Evolutionary conservation across 108 stramenopile genomes (phyloP).

Genomic region (Cyclotella cryptica): DNA sequence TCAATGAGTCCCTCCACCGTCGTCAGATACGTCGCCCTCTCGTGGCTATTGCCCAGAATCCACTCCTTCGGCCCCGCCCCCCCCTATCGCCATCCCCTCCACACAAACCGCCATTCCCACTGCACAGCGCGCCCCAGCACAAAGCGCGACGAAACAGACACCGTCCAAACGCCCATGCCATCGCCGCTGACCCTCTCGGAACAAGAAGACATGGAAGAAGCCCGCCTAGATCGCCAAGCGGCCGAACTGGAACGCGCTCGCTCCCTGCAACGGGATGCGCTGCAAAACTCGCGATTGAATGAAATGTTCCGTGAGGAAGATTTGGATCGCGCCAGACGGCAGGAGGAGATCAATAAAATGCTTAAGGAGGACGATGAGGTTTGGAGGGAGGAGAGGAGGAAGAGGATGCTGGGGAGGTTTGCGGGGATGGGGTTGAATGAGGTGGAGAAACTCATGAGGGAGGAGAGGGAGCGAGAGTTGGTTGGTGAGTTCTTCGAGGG

Average conservation of each 20-base stretch:
- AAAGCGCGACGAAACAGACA: constrained; percentile 7
- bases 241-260: constrained; percentile 22
- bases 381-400: constrained; percentile 69
- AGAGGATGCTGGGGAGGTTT: constrained; percentile 71
- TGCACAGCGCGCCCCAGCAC: not conserved
- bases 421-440: constrained; percentile 71
- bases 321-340: constrained; percentile 16
- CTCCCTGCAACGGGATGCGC: constrained; percentile 27
- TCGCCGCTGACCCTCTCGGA: constrained; percentile 16
- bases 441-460: constrained; percentile 48
- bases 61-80: not conserved
- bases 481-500: constrained; percentile 31
- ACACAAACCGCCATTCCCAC: not conserved
- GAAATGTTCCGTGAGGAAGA: constrained; percentile 55
- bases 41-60: not conserved
- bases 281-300: constrained; percentile 48
- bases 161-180: not conserved
- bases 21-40: not conserved
- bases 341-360: constrained; percentile 49
- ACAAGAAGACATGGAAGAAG: constrained; percentile 25
- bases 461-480: constrained; percentile 54
- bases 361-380: constrained; percentile 68
- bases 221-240: not conserved
- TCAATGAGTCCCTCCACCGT: not conserved
- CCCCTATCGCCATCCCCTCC: not conserved